Conservation (phyloP, 768 basidiomycete species). For the Fibroporia radiculosa region DNA sequence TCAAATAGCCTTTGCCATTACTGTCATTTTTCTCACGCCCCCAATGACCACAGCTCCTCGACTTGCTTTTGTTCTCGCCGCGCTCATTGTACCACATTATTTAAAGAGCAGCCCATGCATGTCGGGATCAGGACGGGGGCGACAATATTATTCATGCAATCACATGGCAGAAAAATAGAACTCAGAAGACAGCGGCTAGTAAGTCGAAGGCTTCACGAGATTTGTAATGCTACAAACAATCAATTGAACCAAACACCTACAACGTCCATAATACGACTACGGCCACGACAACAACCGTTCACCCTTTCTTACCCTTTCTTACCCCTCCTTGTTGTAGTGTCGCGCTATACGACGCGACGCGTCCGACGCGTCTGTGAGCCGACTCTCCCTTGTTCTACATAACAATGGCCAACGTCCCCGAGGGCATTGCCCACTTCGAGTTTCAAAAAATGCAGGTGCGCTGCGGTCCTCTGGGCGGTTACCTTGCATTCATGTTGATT, state of each 20-base stretch:
- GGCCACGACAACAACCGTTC: slow-evolving; percentile 26
- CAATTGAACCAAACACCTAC: slow-evolving; percentile 23
- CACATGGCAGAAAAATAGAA: slow-evolving; percentile 8
- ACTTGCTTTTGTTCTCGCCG: no score
- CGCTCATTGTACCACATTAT: no score
- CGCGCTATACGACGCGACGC: slow-evolving; percentile 18
- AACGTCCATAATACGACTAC: slow-evolving; percentile 14
- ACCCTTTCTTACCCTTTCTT: slow-evolving; percentile 33
- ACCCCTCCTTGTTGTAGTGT: slow-evolving; percentile 20
- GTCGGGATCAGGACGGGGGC: no score
- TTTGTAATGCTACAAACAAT: slow-evolving; percentile 12
- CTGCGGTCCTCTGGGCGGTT: slow-evolving; percentile 3
- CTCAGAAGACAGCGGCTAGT: slow-evolving; percentile 4
- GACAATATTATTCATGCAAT: no score
- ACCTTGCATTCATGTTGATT: background rate
- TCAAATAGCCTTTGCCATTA: slow-evolving; percentile 4
- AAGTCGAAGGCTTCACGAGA: slow-evolving; percentile 3
- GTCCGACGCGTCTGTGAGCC: slow-evolving; percentile 9
- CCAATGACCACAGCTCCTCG: no score
- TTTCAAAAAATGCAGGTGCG: slow-evolving; percentile 24
- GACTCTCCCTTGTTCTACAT: background rate
- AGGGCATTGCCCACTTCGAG: slow-evolving; percentile 21
- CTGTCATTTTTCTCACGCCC: no score
- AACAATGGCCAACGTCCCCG: slow-evolving; percentile 7
- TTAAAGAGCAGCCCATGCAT: no score